Conservation (phyloP, 495 filamentous ascomycete genomes). For the Patellaria atrata region DNA sequence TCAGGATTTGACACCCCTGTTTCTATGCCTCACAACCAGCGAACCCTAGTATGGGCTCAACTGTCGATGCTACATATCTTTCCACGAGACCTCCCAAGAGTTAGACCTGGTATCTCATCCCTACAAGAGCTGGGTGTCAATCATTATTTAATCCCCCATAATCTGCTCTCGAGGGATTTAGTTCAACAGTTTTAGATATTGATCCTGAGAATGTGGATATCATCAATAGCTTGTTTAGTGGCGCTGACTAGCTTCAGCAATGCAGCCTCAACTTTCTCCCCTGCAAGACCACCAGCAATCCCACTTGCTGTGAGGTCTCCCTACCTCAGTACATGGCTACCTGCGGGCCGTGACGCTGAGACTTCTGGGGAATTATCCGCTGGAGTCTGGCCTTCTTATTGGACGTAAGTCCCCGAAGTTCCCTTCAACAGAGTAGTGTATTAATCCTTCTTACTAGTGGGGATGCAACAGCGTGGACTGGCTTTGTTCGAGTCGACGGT, state of each 20-base stretch:
- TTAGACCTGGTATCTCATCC: too few species aligned
- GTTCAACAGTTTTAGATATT: too few species aligned
- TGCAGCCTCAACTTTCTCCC: constrained; percentile 34
- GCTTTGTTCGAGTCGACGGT: constrained; percentile 43
- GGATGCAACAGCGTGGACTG: constrained; percentile 39
- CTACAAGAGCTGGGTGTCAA: too few species aligned
- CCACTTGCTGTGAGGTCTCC: constrained; percentile 45
- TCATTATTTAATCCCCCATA: too few species aligned
- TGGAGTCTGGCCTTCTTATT: constrained; percentile 43
- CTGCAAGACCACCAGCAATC: constrained; percentile 40
- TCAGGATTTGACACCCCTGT: too few species aligned
- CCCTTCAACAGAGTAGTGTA: neutral
- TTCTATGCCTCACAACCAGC: too few species aligned
- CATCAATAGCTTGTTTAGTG: too few species aligned
- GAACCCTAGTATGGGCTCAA: too few species aligned
- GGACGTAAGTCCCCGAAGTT: constrained; percentile 35
- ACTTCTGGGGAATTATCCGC: constrained; percentile 46
- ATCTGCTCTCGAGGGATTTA: too few species aligned
- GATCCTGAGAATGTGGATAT: too few species aligned
- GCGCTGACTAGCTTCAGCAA: neutral
- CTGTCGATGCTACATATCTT: too few species aligned
- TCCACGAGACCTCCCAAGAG: too few species aligned
- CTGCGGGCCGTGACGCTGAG: constrained; percentile 37
- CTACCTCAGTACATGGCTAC: constrained; percentile 42
- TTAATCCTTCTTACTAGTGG: constrained; percentile 20